These are phyloP conservation scores for Penicillium nucicola DNA, from an alignment of 495 filamentous ascomycete species.

Conservation along the genomic window DNA sequence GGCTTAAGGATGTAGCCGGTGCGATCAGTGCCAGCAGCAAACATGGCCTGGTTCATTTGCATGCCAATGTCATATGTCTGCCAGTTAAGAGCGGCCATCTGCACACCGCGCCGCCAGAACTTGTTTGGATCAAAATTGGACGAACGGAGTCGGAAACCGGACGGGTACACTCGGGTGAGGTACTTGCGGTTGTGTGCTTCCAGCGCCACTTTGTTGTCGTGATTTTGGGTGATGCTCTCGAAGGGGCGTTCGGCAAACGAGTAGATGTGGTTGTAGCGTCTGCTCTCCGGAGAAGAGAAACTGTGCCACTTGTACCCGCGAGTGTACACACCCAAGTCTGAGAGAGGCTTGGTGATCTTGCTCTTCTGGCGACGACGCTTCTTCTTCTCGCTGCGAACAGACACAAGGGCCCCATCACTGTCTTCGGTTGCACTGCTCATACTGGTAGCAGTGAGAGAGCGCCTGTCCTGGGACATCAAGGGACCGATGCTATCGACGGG, in stretches of 20 bases:
- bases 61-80: slow-evolving; percentile 94
- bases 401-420: slow-evolving; percentile 50
- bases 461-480: slow-evolving; percentile 44
- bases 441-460: slow-evolving; percentile 54
- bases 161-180: slow-evolving; percentile 92
- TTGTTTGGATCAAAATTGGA: slow-evolving; percentile 89
- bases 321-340: slow-evolving; percentile 84
- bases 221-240: slow-evolving; percentile 67
- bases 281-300: slow-evolving; percentile 72
- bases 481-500: slow-evolving; percentile 36
- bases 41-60: slow-evolving; percentile 98
- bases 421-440: slow-evolving; percentile 62
- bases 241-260: slow-evolving; percentile 88
- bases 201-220: slow-evolving; percentile 68
- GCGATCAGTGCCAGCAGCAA: slow-evolving; percentile 82
- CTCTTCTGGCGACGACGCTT: slow-evolving; percentile 61
- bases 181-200: slow-evolving; percentile 87
- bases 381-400: slow-evolving; percentile 45
- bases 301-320: slow-evolving; percentile 79
- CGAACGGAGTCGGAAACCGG: slow-evolving; percentile 71
- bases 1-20: slow-evolving; percentile 95
- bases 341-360: slow-evolving; percentile 82
- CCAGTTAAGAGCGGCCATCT: slow-evolving; percentile 97
- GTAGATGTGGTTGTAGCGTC: slow-evolving; percentile 86
- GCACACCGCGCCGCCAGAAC: slow-evolving; percentile 92